Base-by-base conservation (phyloP, 306 rosid species). In the Quercus suber region DNA sequence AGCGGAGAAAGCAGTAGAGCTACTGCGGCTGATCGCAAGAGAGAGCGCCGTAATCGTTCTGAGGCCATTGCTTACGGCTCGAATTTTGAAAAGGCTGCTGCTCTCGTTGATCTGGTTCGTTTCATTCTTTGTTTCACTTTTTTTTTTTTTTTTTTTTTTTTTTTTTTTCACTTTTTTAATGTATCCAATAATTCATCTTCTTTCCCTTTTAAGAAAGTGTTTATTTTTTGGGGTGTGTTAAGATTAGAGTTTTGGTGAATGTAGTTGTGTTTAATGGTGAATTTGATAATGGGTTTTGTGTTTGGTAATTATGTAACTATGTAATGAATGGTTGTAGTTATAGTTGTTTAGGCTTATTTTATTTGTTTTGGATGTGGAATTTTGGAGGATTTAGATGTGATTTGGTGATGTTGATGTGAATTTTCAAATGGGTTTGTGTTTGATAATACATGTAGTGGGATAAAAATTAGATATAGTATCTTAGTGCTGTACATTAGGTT, bases 31-130 rank as follows among this genome's bases (percentile, higher is more conserved):
- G 11, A 1, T 74, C 74, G 37, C 18, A 19, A 30, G 3, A 67
- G 57, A 68, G 76, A 35, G 77, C 80, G 37, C 2, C 33, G 20
- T 11, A 9, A 86, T 17, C 94, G 93, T 73, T 45, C 96, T 12
- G 90, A 95, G 49, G 98, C 98, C 35, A 82, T 95, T 79, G 68
- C 94, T 56, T 79, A 68, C 78, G 99, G 99, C 76, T 82, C 98
- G 53, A 55, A 82, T 43, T 87, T 81, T 74, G 89, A 86, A 82
- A 92, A 85, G 87, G 99, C 99, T 2, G 99, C 98, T 3, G 99
- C 98, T 0, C 91, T 95, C 23, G 81, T 95, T 68, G 99, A 95
- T 90, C 89, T 95, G 98, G 99, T 95, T 68, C 25, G 83, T 75
- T 73, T 83, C 21, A 37, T 70, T 31, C 75, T 2, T 23, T 58